Evolutionary conservation across 805 yeast genomes (phyloP).

Genomic region (Candida hispaniensis): DNA sequence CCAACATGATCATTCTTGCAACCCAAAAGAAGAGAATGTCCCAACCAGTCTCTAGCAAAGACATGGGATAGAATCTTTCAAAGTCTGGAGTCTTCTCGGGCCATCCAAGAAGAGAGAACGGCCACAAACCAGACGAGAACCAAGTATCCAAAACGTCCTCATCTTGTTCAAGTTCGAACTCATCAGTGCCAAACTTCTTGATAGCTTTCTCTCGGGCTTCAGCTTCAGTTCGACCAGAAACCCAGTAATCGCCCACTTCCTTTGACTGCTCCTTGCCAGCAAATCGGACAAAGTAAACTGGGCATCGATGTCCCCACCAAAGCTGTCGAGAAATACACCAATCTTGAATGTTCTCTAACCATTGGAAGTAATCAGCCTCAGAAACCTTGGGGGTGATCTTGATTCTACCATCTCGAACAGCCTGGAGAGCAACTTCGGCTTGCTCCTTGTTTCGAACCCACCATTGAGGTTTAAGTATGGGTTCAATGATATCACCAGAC

Average conservation of each 20-base stretch:
- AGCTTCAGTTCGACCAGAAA: conserved; percentile 71
- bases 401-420: conserved; percentile 71
- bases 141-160: conserved; percentile 98
- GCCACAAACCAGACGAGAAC: conserved; percentile 98
- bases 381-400: conserved; percentile 80
- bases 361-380: conserved; percentile 85
- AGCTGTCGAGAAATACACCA: conserved; percentile 96
- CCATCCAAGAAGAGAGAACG: conserved; percentile 95
- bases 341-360: conserved; percentile 94
- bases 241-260: conserved; percentile 63
- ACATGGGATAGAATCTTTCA: conserved; percentile 75
- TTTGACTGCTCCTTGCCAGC: conserved; percentile 48
- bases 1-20: conserved; percentile 86
- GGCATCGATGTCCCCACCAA: conserved; percentile 99
- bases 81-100: conserved; percentile 67
- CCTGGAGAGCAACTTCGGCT: conserved; percentile 80
- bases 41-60: conserved; percentile 98
- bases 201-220: conserved; percentile 82
- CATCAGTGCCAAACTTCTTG: conserved; percentile 56
- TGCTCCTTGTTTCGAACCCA: conserved; percentile 88
- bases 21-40: conserved; percentile 99
- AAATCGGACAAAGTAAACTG: conserved; percentile 76
- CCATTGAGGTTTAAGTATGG: conserved; percentile 97
- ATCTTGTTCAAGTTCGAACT: conserved; percentile 78
- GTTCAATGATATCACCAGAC: conserved; percentile 96